Evolutionary conservation across 1,284 basidiomycete genomes (phyloP).

Genomic region (Austropuccinia psidii): DNA sequence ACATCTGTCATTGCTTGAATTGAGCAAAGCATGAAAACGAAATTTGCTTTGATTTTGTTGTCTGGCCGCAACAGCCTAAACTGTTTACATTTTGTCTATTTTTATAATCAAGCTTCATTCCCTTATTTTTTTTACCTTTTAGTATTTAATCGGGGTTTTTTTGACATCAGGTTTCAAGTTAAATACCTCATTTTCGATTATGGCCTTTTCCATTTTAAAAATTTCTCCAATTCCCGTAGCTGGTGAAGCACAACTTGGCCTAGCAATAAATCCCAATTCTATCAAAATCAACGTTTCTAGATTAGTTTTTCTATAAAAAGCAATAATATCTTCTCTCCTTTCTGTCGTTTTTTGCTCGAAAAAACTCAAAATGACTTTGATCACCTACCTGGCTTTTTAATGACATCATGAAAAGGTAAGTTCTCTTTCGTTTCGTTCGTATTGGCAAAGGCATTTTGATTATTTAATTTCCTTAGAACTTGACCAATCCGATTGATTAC

Average conservation of each 20-base stretch:
- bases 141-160: too few relatives aligned
- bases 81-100: too few relatives aligned
- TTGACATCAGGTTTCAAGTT: conserved; percentile 3
- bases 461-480: neutral
- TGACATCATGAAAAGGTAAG: neutral
- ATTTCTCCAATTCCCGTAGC: conserved; percentile 24
- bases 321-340: neutral
- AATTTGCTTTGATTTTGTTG: too few relatives aligned
- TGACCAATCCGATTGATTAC: conserved; percentile 2
- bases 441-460: neutral
- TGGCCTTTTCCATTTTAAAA: conserved; percentile 3
- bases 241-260: conserved; percentile 16
- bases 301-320: neutral
- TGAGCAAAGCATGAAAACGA: too few relatives aligned
- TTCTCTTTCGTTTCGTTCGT: neutral
- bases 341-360: neutral
- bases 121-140: too few relatives aligned
- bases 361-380: neutral
- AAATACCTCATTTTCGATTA: neutral
- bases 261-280: conserved; percentile 3
- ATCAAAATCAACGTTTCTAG: neutral
- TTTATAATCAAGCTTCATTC: too few relatives aligned
- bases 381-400: neutral
- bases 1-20: too few relatives aligned
- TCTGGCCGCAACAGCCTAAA: too few relatives aligned